Conservation (phyloP, 768 basidiomycete genomes). For the Pholiota molesta region DNA sequence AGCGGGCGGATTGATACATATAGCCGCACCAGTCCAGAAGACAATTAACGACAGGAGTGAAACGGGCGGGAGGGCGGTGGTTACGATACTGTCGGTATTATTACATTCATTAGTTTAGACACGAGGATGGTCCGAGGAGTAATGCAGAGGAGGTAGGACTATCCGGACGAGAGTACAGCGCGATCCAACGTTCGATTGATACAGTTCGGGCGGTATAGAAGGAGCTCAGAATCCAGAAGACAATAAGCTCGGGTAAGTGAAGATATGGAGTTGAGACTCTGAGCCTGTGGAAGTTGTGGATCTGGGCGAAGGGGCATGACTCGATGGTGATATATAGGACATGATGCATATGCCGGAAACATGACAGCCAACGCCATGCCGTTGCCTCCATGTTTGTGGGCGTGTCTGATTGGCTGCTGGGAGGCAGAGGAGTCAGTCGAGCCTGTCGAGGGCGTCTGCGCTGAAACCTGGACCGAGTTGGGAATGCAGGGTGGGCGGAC, state of each 20-base stretch:
- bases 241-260: constrained; percentile 12
- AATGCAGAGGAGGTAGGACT: not conserved
- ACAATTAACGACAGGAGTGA: constrained; percentile 7
- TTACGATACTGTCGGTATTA: not conserved
- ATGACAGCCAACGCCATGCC: not conserved
- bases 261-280: constrained; percentile 1
- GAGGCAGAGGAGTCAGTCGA: not conserved
- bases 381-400: not conserved
- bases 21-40: constrained; percentile 13
- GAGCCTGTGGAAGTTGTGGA: no score
- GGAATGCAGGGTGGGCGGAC: not conserved
- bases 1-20: constrained; percentile 2
- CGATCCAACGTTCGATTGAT: not conserved
- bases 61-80: constrained; percentile 1
- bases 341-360: no score
- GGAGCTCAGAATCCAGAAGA: not conserved
- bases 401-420: not conserved
- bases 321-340: not conserved
- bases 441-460: not conserved
- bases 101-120: not conserved
- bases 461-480: not conserved
- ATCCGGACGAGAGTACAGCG: not conserved
- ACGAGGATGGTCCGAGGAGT: constrained; percentile 1
- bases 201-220: constrained; percentile 5
- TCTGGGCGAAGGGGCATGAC: not conserved